Evolutionary conservation across 805 yeast genomes (phyloP).

Genomic region (Scheffersomyces ergatensis): DNA sequence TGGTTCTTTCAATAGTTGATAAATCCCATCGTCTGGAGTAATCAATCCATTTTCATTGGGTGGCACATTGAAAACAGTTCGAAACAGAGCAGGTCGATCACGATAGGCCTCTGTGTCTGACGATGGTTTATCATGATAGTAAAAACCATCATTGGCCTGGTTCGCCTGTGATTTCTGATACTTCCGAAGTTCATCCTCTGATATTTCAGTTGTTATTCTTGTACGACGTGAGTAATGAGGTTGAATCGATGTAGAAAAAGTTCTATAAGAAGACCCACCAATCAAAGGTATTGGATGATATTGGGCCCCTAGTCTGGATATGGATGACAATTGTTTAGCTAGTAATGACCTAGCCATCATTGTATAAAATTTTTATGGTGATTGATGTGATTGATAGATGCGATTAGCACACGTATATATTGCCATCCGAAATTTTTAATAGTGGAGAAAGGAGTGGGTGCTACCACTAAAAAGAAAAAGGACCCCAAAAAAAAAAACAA

Average conservation of each 20-base stretch:
- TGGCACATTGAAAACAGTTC: constrained; percentile 31
- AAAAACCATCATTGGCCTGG: constrained; percentile 13
- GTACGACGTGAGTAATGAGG: constrained; percentile 13
- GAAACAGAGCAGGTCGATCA: constrained; percentile 24
- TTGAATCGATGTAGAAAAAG: not conserved
- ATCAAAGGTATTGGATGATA: too few relatives aligned
- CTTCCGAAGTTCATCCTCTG: constrained; percentile 31
- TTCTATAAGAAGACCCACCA: too few relatives aligned
- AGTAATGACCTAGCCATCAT: too few relatives aligned
- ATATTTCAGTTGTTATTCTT: constrained; percentile 29
- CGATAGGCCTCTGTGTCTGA: constrained; percentile 9
- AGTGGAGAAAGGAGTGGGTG: too few relatives aligned
- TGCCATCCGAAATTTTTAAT: too few relatives aligned
- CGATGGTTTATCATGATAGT: constrained; percentile 24
- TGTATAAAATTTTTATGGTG: too few relatives aligned
- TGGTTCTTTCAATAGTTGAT: constrained; percentile 69
- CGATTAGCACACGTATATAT: too few relatives aligned
- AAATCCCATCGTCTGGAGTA: constrained; percentile 56
- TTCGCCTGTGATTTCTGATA: constrained; percentile 11
- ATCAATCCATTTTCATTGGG: constrained; percentile 51
- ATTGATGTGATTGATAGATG: too few relatives aligned
- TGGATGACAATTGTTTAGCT: too few relatives aligned
- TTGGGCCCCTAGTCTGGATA: too few relatives aligned
- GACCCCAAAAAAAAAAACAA: too few relatives aligned
- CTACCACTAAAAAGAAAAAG: too few relatives aligned